These are phyloP conservation scores for Sanghuangporus weigelae DNA, from an alignment of 1,284 basidiomycete genomes.

Conservation along the genomic window DNA sequence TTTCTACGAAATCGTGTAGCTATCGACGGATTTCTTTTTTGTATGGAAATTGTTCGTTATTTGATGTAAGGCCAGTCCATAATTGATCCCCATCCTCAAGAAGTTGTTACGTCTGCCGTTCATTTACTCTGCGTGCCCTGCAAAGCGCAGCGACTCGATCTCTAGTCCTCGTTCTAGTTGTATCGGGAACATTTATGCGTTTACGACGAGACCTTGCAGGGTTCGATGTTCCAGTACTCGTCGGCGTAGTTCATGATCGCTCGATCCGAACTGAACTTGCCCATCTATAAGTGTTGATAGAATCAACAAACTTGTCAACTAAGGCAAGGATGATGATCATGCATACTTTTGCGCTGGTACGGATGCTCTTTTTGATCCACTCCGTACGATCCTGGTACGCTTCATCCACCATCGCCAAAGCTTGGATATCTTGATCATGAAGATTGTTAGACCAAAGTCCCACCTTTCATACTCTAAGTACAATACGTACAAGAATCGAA, in stretches of 20 bases:
- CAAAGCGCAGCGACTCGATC: background rate
- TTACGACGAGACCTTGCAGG: slow-evolving; percentile 27
- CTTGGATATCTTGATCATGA: slow-evolving; percentile 60
- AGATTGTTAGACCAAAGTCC: background rate
- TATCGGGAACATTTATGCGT: background rate
- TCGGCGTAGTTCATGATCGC: slow-evolving; percentile 87
- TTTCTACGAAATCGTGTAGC: background rate
- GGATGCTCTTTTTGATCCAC: slow-evolving; percentile 90
- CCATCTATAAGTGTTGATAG: slow-evolving; percentile 55
- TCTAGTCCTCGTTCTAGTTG: background rate
- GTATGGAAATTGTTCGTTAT: background rate
- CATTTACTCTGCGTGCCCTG: background rate
- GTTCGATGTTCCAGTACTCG: slow-evolving; percentile 72
- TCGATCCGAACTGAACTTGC: slow-evolving; percentile 90
- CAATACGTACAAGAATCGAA: slow-evolving; percentile 75
- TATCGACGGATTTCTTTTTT: background rate
- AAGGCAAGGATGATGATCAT: background rate
- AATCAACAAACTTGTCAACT: background rate
- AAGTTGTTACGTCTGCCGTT: background rate
- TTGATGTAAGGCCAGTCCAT: background rate
- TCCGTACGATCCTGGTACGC: slow-evolving; percentile 75
- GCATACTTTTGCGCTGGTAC: slow-evolving; percentile 69
- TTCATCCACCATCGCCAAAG: slow-evolving; percentile 80
- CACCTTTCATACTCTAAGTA: background rate
- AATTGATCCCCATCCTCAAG: background rate